Evolutionary conservation across 495 filamentous ascomycete genomes (phyloP).

Genomic region (Annulohypoxylon bovei): DNA sequence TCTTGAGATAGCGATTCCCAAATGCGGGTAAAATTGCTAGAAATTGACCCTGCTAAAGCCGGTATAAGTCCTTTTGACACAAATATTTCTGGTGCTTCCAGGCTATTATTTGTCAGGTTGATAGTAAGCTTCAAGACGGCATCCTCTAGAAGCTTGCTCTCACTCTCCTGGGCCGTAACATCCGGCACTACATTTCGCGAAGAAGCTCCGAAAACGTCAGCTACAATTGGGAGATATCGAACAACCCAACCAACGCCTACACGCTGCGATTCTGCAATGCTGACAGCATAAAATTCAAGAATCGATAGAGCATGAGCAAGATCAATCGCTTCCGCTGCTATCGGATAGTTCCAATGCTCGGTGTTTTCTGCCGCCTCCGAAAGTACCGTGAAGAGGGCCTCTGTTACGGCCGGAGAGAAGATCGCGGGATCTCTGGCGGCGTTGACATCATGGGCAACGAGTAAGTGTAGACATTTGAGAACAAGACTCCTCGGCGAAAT

Average conservation of each 20-base stretch:
- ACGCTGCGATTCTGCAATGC: slow-evolving; percentile 49
- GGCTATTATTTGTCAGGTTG: slow-evolving; percentile 88
- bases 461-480: slow-evolving; percentile 70
- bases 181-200: slow-evolving; percentile 9
- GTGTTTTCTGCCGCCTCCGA: slow-evolving; percentile 47
- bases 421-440: slow-evolving; percentile 53
- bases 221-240: slow-evolving; percentile 54
- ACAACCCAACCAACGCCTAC: slow-evolving; percentile 48
- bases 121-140: slow-evolving; percentile 75
- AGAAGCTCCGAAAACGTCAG: slow-evolving; percentile 49
- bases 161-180: slow-evolving; percentile 43
- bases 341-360: slow-evolving; percentile 48
- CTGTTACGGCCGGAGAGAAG: slow-evolving; percentile 61
- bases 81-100: slow-evolving; percentile 71
- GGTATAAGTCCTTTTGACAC: slow-evolving; percentile 65
- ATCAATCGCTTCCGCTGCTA: slow-evolving; percentile 47
- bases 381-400: slow-evolving; percentile 62
- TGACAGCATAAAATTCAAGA: slow-evolving; percentile 56
- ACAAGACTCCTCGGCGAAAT: slow-evolving; percentile 72
- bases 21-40: slow-evolving; percentile 54
- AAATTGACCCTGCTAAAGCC: slow-evolving; percentile 59
- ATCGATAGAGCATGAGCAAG: slow-evolving; percentile 53
- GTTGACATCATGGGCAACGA: slow-evolving; percentile 62
- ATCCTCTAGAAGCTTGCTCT: slow-evolving; percentile 49
- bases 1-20: slow-evolving; percentile 53